A percentile compares a stretch with the other conserved stretches of the same genome.
These are phyloP conservation scores for Colletotrichum sp. DNA, from an alignment of 2,329 filamentous ascomycete species.

Conservation along the genomic window DNA sequence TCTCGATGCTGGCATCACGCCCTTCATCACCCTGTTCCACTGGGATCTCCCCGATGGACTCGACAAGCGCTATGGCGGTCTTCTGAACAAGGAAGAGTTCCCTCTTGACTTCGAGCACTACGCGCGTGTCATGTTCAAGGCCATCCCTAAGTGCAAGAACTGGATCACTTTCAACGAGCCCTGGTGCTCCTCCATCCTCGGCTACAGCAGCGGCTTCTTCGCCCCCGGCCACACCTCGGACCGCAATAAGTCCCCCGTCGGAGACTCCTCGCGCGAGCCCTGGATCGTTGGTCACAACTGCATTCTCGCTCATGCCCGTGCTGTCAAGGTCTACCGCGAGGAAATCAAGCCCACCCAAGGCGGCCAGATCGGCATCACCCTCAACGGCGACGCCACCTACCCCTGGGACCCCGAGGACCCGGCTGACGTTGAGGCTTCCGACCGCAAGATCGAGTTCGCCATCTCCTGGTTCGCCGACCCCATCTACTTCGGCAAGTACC, in stretches of 20 bases:
- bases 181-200: conserved; percentile 82
- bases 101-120: conserved; percentile 81
- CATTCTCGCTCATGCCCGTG: conserved; percentile 78
- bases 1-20: conserved; percentile 75
- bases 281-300: conserved; percentile 85
- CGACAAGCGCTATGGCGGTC: conserved; percentile 80
- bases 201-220: conserved; percentile 78
- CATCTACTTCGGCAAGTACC: conserved; percentile 84
- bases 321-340: conserved; percentile 81
- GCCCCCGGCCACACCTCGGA: conserved; percentile 85
- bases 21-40: conserved; percentile 84
- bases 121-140: conserved; percentile 75
- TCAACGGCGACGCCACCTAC: conserved; percentile 84
- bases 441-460: conserved; percentile 85
- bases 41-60: conserved; percentile 85
- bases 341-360: conserved; percentile 76
- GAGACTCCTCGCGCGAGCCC: conserved; percentile 77
- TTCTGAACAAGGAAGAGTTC: conserved; percentile 83
- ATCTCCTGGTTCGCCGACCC: conserved; percentile 91
- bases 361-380: conserved; percentile 84
- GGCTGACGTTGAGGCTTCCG: conserved; percentile 73
- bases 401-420: conserved; percentile 83
- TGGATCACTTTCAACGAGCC: conserved; percentile 95
- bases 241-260: conserved; percentile 69
- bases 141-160: conserved; percentile 77